Base-by-base conservation (phyloP, 345 rosid species). In the Camelina hispida region DNA sequence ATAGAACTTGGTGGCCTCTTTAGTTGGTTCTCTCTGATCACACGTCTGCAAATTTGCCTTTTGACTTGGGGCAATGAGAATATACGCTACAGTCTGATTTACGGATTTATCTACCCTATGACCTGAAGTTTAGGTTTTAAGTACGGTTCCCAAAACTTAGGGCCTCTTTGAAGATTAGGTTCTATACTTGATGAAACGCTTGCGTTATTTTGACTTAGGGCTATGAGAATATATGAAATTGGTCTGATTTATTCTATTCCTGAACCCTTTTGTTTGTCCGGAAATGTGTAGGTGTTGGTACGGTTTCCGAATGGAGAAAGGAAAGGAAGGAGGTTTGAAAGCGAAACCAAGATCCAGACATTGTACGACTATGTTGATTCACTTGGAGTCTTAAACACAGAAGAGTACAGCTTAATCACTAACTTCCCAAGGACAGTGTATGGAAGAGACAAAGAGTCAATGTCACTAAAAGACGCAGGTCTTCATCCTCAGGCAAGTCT, bases 401-500 rank as follows among this genome's bases (percentile, higher is more conserved):
- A 91, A 67, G 80, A 79, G 43, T 96, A 96, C 83, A 91, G 81
- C 72, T 88, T 96, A 38, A 88, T 96, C 13, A 91, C 98, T 23
- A 93, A 91, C 85, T 93, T 93, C 51, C 99, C 99, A 3, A 85
- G 99, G 18, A 81, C 81, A 23, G 84, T 85, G 9, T 88, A 88
- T n/a, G 96, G 92, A 43, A 54, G 81, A 37, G 98, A 89, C 43
- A 91, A 88, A 84, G 79, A 80, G 47, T 75, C 84, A 0, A 46
- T 84, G 82, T 76, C 92, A 37, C 71, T 96, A 64, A 87, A 93
- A 79, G 98, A 93, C 42, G 88, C 95, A 20, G 98, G 99, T 66
- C 84, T 96, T 82, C 92, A 96, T 86, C 99, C 99, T 71, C 98
- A 93, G 81, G 99, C 95, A 63, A 91, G 98, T 82, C 98, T 96